Base-by-base conservation (phyloP, 805 yeast genomes). In the Cyberlindnera petersonii region DNA sequence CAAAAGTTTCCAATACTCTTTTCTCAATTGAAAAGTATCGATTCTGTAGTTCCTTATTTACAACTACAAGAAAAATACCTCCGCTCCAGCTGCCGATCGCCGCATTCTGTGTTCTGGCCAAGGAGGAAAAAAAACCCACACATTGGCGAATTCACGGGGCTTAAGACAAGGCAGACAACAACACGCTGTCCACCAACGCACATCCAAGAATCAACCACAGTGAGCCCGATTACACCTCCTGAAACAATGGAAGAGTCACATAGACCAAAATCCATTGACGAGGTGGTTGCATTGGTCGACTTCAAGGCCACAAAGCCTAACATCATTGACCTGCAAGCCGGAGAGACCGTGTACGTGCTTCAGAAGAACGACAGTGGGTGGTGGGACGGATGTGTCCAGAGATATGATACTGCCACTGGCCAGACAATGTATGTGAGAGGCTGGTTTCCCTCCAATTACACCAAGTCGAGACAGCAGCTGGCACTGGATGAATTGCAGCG, bases 401-500 rank as follows among this genome's bases (percentile, higher is more conserved):
- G 51, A 42, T 45, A 47, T 9, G 59, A 55, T 5, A 60, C 59
- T 26, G 58, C 63, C 6, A 24, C 18, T 22, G 19, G 24, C 10
- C 8, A 8, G 6, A 5, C 30, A 14, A 11, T 19, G 19, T 28
- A 28, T 23, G 52, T 56, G 27, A 69, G 94, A 54, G 96, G 96
- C 50, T 87, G 95, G 95, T 85, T 87, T 64, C 95, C 95, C 14
- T 73, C 73, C 34, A 74, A 72, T 42, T 80, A 72, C 59, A 77
- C 78, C 20, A 39, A 31, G 29, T 18, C 34, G 15, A 28, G 46
- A 24, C 33, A 33, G 20, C 43, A 35, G 40, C 15, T 42, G 24
- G 39, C 37, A 2, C 24, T 42, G 18, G 36, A 32, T 18, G 48
- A 39, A 21, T 38, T 27, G n/a, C 40, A 33, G 18, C 14, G 32